A percentile compares a stretch with the other conserved stretches of the same genome.
Conservation (phyloP, 1,284 basidiomycete genomes). For the Rhodotorula sp. region DNA sequence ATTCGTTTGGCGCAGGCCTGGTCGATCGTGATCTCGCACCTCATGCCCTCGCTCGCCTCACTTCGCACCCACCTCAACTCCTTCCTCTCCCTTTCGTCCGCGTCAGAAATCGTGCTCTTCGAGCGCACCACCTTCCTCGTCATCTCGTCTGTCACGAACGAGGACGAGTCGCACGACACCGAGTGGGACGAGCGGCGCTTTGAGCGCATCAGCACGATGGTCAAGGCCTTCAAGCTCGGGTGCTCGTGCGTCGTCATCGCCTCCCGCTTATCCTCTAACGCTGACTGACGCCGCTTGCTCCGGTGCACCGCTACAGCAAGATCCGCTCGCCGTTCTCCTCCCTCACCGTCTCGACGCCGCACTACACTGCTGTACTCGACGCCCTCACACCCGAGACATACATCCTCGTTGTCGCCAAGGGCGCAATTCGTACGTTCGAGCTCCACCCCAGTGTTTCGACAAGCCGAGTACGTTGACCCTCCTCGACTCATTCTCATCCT, state of each 20-base stretch:
- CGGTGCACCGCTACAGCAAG: constrained; percentile 18
- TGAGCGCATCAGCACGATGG: constrained; percentile 91
- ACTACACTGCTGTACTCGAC: constrained; percentile 87
- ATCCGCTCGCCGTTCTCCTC: constrained; percentile 47
- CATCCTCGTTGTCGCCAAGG: constrained; percentile 73
- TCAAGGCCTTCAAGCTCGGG: constrained; percentile 91
- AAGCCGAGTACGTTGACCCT: neutral
- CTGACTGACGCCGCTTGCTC: neutral
- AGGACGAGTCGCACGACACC: constrained; percentile 26
- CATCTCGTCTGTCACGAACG: constrained; percentile 55
- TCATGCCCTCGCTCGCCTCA: constrained; percentile 90
- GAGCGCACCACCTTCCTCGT: constrained; percentile 97
- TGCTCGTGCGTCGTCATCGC: constrained; percentile 64
- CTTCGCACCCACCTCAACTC: constrained; percentile 82
- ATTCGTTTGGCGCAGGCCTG: constrained; percentile 67
- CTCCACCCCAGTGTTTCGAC: too few species aligned
- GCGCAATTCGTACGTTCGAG: constrained; percentile 7
- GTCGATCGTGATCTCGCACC: constrained; percentile 94
- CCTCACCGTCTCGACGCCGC: constrained; percentile 48
- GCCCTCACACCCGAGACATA: constrained; percentile 93
- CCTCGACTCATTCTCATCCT: neutral
- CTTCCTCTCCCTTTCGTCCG: constrained; percentile 80
- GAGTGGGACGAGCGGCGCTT: constrained; percentile 73
- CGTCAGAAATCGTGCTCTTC: constrained; percentile 92
- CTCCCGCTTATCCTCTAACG: neutral